A percentile compares a stretch with the other conserved stretches of the same genome.
These are phyloP conservation scores for Magnolia kwangsiensis DNA, from an alignment of 164 flowering plant species.

Conservation along the genomic window DNA sequence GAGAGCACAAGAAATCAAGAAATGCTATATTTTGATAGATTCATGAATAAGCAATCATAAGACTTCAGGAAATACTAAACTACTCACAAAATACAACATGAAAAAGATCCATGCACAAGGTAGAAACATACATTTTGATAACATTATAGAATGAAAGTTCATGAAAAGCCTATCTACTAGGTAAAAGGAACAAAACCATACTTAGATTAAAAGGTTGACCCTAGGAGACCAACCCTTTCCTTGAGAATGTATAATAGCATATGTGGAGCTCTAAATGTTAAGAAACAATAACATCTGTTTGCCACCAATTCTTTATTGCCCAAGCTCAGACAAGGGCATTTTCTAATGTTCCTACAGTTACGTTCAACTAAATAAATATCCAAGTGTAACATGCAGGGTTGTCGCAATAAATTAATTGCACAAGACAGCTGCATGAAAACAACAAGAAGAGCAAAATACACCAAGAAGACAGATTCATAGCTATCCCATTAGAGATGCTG, in stretches of 20 bases:
- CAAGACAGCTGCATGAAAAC: neutral
- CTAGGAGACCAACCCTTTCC: too few species aligned
- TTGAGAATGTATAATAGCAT: neutral
- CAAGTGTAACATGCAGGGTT: neutral
- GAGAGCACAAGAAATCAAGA: neutral
- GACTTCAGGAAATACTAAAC: neutral
- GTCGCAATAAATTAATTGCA: neutral
- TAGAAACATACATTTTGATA: neutral
- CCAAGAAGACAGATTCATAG: neutral
- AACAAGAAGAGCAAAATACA: neutral
- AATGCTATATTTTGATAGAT: too few species aligned
- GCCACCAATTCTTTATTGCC: too few species aligned
- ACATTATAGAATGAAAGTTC: neutral
- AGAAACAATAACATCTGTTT: neutral
- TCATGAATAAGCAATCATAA: neutral
- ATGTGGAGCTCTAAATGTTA: neutral
- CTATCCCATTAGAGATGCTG: neutral
- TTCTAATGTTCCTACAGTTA: neutral
- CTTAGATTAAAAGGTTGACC: neutral
- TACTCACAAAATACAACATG: neutral
- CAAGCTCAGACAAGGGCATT: neutral
- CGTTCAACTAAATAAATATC: neutral
- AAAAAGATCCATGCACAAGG: neutral
- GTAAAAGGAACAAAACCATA: neutral
- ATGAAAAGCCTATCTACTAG: neutral